Conservation (phyloP, 2,329 filamentous ascomycete genomes). For the Byssochlamys sp. region DNA sequence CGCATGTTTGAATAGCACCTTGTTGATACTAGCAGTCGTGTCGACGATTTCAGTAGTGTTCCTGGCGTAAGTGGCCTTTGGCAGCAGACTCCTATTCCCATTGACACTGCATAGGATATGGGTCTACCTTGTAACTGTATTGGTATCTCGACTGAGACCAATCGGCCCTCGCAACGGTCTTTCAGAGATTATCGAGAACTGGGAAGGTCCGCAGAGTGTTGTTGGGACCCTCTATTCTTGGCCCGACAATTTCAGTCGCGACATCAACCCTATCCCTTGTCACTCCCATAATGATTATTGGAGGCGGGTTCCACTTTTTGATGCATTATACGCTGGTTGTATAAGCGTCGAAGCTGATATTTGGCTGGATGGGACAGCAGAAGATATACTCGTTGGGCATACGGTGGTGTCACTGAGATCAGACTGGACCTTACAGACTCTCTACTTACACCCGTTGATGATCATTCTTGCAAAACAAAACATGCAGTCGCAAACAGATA, state of each 20-base stretch:
- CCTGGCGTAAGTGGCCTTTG: not conserved
- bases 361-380: conserved; percentile 49
- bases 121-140: not conserved
- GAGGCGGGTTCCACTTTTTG: conserved; percentile 53
- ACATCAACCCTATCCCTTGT: conserved; percentile 43
- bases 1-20: not conserved
- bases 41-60: not conserved
- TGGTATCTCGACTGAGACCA: not conserved
- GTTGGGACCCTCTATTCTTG: not conserved
- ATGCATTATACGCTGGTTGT: conserved; percentile 51
- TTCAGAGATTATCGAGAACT: not conserved
- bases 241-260: not conserved
- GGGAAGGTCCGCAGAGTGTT: not conserved
- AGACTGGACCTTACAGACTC: conserved; percentile 44
- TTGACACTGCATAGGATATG: not conserved
- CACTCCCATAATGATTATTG: conserved; percentile 67
- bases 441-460: conserved; percentile 59
- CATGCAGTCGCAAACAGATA: conserved; percentile 20
- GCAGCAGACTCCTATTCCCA: not conserved
- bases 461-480: conserved; percentile 48
- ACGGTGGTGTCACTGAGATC: conserved; percentile 17
- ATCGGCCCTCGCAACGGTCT: not conserved
- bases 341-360: conserved; percentile 61
- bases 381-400: conserved; percentile 52
- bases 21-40: not conserved